phyloP scores from a whole-genome alignment of 371 early-diverging fungal genomes.

The Rhizopus stolonifer region DNA sequence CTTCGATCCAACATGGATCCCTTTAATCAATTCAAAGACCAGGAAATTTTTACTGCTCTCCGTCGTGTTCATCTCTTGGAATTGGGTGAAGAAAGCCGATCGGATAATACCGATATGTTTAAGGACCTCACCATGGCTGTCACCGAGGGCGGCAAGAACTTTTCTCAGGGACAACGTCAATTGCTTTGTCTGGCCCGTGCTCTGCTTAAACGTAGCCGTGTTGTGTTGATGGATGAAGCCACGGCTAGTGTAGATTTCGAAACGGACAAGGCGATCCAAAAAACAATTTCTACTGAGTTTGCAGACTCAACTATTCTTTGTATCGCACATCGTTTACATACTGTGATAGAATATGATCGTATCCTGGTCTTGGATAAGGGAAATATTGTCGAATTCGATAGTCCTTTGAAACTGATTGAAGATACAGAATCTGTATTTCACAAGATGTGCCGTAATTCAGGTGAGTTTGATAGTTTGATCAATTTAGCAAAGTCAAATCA shows the following conservation, averaged over 20 bases:
- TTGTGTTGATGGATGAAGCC: slow-evolving; percentile 70
- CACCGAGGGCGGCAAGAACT: slow-evolving; percentile 71
- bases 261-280: slow-evolving; percentile 68
- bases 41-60: slow-evolving; percentile 68
- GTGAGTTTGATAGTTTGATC: slow-evolving; percentile 64
- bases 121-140: slow-evolving; percentile 37
- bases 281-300: slow-evolving; percentile 64
- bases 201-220: slow-evolving; percentile 50
- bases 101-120: slow-evolving; percentile 44
- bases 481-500: slow-evolving; percentile 46
- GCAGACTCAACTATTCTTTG: slow-evolving; percentile 70
- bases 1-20: slow-evolving; percentile 70
- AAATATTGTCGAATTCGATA: slow-evolving; percentile 65
- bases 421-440: slow-evolving; percentile 52
- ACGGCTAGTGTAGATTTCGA: slow-evolving; percentile 77
- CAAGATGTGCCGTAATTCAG: slow-evolving; percentile 71
- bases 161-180: slow-evolving; percentile 85
- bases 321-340: slow-evolving; percentile 82
- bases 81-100: not conserved
- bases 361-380: slow-evolving; percentile 83
- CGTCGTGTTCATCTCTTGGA: slow-evolving; percentile 56
- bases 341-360: slow-evolving; percentile 82
- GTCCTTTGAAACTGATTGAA: slow-evolving; percentile 44
- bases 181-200: slow-evolving; percentile 81
- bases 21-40: slow-evolving; percentile 58